These are phyloP conservation scores for Rhizophagus prolifer DNA, from an alignment of 192 early-diverging fungal genomes.

Conservation along the genomic window DNA sequence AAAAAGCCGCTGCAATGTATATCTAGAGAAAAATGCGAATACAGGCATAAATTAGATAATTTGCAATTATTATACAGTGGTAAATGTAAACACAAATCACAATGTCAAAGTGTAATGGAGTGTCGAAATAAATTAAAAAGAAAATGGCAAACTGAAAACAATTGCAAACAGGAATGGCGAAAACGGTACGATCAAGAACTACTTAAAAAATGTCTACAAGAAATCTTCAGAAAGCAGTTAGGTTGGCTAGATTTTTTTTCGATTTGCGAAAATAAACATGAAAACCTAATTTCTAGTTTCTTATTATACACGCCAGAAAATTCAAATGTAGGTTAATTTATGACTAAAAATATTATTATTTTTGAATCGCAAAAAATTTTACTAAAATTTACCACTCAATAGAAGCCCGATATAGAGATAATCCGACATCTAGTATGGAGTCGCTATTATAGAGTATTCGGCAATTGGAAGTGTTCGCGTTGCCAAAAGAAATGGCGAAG, in stretches of 20 bases:
- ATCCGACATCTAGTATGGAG: conserved; percentile 2
- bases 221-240: not conserved
- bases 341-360: not conserved
- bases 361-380: not conserved
- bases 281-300: not conserved
- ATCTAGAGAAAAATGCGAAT: too few relatives aligned
- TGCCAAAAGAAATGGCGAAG: conserved; percentile 2
- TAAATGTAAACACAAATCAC: too few relatives aligned
- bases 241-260: not conserved
- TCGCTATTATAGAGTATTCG: conserved; percentile 8
- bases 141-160: not conserved
- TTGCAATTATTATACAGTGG: too few relatives aligned
- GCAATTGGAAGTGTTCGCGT: conserved; percentile 4
- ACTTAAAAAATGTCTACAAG: not conserved
- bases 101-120: too few relatives aligned
- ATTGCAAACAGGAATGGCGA: not conserved
- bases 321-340: not conserved
- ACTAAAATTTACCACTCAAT: not conserved
- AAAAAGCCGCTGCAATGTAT: too few relatives aligned
- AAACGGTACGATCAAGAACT: not conserved
- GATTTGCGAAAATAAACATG: not conserved
- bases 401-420: not conserved
- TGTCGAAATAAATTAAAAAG: too few relatives aligned
- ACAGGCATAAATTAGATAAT: too few relatives aligned
- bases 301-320: not conserved